Percentiles rank a stretch among this genome's conserved stretches.
phyloP scores from a whole-genome alignment of 1,284 basidiomycete species.

The Sanguinoderma infundibulare region DNA sequence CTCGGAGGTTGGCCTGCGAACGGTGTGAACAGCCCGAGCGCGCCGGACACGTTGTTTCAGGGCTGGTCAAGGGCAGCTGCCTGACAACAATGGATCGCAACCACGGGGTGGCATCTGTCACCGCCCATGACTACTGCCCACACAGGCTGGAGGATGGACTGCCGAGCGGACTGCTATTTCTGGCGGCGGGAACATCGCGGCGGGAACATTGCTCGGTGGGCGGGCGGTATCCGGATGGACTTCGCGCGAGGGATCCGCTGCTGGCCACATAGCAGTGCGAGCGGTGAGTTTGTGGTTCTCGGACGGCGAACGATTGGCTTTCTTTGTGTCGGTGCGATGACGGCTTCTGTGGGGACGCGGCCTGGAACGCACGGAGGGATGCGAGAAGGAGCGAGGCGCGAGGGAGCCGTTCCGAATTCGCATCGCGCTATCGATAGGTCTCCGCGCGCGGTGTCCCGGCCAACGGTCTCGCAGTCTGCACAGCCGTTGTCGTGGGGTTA shows the following conservation, averaged over 20 bases:
- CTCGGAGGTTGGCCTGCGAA: not conserved
- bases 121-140: slow-evolving; percentile 7
- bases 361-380: not conserved
- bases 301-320: slow-evolving; percentile 11
- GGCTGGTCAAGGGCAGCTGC: slow-evolving; percentile 14
- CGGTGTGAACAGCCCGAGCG: slow-evolving; percentile 22
- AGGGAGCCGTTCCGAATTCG: slow-evolving; percentile 2
- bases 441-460: not conserved
- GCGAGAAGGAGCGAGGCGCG: not conserved
- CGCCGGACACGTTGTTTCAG: slow-evolving; percentile 24
- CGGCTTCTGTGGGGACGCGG: not conserved
- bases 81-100: slow-evolving; percentile 14
- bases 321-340: not conserved
- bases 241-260: not conserved
- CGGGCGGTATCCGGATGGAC: not conserved
- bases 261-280: not conserved
- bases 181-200: not conserved
- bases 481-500: not conserved
- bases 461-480: not conserved
- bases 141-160: not conserved
- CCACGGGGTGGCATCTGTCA: slow-evolving; percentile 24
- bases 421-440: slow-evolving; percentile 8
- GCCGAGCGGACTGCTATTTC: not conserved
- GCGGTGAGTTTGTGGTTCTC: not conserved
- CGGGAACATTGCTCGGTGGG: not conserved